A percentile compares a stretch with the other conserved stretches of the same genome.
Evolutionary conservation across 129 eudicot genomes (phyloP).

Genomic region (Ambrosia artemisiifolia): DNA sequence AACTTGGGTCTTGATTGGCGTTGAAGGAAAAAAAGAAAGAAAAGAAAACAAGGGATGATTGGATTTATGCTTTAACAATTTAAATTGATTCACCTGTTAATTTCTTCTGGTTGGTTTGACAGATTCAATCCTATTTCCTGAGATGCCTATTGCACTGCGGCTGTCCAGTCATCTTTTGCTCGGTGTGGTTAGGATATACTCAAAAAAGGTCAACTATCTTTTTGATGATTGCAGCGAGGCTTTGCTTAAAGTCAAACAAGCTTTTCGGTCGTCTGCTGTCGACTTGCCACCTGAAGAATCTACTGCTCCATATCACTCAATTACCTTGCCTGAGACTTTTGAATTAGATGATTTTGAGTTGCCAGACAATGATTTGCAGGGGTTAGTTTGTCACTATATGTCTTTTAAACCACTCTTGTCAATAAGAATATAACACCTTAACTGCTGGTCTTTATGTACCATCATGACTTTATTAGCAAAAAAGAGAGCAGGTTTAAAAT

Average conservation of each 20-base stretch:
- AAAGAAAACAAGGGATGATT: not conserved
- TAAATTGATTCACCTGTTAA: constrained; percentile 8
- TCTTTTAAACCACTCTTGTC: not conserved
- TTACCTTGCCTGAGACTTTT: constrained; percentile 93
- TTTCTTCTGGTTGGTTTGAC: constrained; percentile 26
- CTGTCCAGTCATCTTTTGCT: constrained; percentile 97
- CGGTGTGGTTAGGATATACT: constrained; percentile 96
- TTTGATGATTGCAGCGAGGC: constrained; percentile 99
- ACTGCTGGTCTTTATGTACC: not conserved
- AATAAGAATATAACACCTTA: not conserved
- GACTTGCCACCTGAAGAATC: constrained; percentile 97
- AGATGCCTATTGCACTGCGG: constrained; percentile 95
- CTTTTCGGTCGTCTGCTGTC: constrained; percentile 89
- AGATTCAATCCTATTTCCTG: constrained; percentile 92
- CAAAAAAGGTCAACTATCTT: constrained; percentile 83
- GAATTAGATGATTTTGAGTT: constrained; percentile 98
- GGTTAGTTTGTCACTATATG: constrained; percentile 52
- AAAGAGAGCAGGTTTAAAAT: not conserved
- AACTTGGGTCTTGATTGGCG: not conserved
- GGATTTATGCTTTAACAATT: not conserved
- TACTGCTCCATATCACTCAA: constrained; percentile 93
- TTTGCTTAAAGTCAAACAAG: constrained; percentile 90
- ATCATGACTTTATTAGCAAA: not conserved
- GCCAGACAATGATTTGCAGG: constrained; percentile 83
- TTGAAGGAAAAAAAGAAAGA: not conserved